Evolutionary conservation across 257 asterid species (phyloP).

Genomic region (Jaltomata sinuosa): DNA sequence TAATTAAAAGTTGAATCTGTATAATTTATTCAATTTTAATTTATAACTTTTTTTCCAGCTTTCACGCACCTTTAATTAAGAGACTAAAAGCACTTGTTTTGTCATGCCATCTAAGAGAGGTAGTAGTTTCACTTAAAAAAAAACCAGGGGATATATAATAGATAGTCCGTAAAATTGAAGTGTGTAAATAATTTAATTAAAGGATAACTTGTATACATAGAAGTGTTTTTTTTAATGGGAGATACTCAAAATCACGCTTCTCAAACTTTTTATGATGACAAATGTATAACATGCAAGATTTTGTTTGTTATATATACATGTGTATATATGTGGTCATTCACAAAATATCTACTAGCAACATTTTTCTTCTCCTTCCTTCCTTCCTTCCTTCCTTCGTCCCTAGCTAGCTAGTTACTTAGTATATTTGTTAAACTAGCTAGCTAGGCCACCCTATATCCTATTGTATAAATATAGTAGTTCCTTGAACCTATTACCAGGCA

Average conservation of each 20-base stretch:
- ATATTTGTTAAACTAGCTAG: background rate
- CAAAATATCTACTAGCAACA: background rate
- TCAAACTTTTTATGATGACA: background rate
- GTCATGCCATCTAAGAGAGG: no score
- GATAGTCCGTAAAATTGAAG: no score
- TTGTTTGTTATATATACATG: background rate
- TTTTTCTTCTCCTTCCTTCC: background rate
- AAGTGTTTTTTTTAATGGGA: background rate
- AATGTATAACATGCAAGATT: background rate
- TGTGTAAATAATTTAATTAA: background rate
- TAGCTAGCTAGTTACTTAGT: background rate
- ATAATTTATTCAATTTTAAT: background rate
- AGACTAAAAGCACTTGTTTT: no score
- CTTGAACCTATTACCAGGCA: no score
- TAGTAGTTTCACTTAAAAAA: no score
- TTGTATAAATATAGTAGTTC: background rate
- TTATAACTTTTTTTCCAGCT: no score
- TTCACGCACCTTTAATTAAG: no score
- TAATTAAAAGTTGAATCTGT: background rate
- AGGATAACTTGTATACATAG: background rate
- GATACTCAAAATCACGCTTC: background rate
- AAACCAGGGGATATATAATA: no score
- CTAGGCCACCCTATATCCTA: background rate
- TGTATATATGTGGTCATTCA: background rate
- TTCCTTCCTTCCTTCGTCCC: background rate